These are phyloP conservation scores for Yamadazyma mexicana DNA, from an alignment of 1,139 yeast genomes.

Conservation along the genomic window DNA sequence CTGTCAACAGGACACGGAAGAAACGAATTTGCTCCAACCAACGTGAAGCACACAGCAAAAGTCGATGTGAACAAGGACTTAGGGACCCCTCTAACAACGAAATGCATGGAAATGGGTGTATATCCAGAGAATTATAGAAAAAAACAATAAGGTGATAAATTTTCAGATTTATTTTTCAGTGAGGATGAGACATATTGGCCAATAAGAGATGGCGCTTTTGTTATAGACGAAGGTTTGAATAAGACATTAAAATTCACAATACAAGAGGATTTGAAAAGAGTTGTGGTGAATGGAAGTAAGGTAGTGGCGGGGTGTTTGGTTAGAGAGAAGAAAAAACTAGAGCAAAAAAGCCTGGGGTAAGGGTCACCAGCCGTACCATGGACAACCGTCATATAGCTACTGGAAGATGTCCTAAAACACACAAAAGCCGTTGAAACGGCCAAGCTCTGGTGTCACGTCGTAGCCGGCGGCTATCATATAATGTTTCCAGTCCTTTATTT, in stretches of 20 bases:
- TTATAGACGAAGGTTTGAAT: background rate
- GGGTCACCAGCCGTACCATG: no score
- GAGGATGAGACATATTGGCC: slow-evolving; percentile 7
- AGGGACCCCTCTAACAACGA: slow-evolving; percentile 18
- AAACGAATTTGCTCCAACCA: slow-evolving; percentile 69
- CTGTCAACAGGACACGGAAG: slow-evolving; percentile 75
- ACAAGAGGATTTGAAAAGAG: background rate
- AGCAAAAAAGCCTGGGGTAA: no score
- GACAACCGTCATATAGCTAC: no score
- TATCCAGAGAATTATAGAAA: background rate
- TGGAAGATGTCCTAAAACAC: no score
- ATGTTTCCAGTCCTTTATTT: background rate
- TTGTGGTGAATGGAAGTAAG: background rate
- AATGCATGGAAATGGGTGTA: slow-evolving; percentile 7
- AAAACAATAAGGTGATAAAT: slow-evolving; percentile 3
- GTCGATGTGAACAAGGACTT: slow-evolving; percentile 73
- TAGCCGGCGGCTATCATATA: no score
- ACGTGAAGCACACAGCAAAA: slow-evolving; percentile 64
- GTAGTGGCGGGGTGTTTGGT: no score
- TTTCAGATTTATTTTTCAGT: slow-evolving; percentile 3
- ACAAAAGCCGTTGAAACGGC: no score
- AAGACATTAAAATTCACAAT: no score
- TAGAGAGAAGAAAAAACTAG: no score
- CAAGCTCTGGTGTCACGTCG: no score
- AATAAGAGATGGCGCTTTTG: slow-evolving; percentile 6